phyloP scores from a whole-genome alignment of 2,329 filamentous ascomycete genomes.

The Fusarium setosum region DNA sequence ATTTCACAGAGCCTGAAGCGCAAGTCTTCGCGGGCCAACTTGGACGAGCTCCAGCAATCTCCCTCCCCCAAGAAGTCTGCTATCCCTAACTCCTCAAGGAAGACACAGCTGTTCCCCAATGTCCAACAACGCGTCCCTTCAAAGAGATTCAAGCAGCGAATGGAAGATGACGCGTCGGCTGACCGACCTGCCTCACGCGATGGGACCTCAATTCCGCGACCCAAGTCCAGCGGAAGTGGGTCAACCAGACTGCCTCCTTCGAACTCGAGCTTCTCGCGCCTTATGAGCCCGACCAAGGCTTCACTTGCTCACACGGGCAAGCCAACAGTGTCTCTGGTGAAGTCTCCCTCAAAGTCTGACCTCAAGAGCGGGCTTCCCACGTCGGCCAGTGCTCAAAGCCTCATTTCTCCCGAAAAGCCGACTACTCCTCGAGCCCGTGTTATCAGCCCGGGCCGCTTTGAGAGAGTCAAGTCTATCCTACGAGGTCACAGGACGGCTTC shows the following conservation, averaged over 20 bases:
- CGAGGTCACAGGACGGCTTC: constrained; percentile 52
- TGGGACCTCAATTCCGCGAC: constrained; percentile 60
- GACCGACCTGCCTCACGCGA: constrained; percentile 69
- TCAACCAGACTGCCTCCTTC: constrained; percentile 52
- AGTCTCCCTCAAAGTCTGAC: constrained; percentile 59
- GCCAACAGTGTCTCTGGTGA: constrained; percentile 48
- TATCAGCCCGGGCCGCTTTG: constrained; percentile 63
- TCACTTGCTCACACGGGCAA: constrained; percentile 60
- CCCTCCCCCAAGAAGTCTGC: constrained; percentile 43
- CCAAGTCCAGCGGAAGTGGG: constrained; percentile 49
- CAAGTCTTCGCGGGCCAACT: constrained; percentile 42
- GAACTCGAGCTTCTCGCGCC: constrained; percentile 62
- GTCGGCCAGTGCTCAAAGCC: constrained; percentile 63
- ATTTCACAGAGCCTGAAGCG: constrained; percentile 52
- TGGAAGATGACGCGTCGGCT: constrained; percentile 76
- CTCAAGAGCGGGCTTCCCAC: constrained; percentile 56
- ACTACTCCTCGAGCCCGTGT: constrained; percentile 49
- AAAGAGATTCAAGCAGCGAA: constrained; percentile 78
- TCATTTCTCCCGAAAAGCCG: constrained; percentile 47
- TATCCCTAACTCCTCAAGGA: constrained; percentile 25
- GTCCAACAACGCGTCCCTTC: constrained; percentile 52
- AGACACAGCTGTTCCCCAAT: constrained; percentile 33
- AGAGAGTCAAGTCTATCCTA: constrained; percentile 69
- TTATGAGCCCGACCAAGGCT: constrained; percentile 84
- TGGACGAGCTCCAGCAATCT: constrained; percentile 47